Conservation (phyloP, 176 grass and related monocot species). For the Carex cristatella region DNA sequence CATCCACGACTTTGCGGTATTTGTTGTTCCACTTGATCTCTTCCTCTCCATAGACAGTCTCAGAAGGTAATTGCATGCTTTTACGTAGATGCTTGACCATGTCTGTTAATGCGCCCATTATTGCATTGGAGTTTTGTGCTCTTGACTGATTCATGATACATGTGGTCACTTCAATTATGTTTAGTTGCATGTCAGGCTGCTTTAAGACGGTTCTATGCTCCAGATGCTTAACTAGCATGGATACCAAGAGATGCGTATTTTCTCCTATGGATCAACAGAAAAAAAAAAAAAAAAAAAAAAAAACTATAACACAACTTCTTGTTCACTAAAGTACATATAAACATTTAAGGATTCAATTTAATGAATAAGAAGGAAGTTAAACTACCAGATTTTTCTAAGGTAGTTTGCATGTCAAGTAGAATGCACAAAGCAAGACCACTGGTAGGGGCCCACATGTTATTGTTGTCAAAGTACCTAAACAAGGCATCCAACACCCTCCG, state of each 20-base stretch:
- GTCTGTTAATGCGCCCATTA: conserved; percentile 77
- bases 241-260: conserved; percentile 75
- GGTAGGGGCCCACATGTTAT: conserved; percentile 68
- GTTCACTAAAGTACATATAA: conserved; percentile 14
- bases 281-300: neutral
- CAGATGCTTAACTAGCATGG: conserved; percentile 91
- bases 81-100: conserved; percentile 78
- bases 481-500: conserved; percentile 85
- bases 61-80: conserved; percentile 56
- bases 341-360: conserved; percentile 4
- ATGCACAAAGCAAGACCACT: conserved; percentile 72
- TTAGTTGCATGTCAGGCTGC: conserved; percentile 68
- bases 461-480: conserved; percentile 94
- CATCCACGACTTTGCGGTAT: conserved; percentile 58
- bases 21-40: conserved; percentile 46
- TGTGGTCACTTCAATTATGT: conserved; percentile 75
- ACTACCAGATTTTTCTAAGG: conserved; percentile 87
- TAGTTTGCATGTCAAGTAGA: conserved; percentile 81
- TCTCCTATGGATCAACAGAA: conserved; percentile 60
- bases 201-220: conserved; percentile 74
- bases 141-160: conserved; percentile 63
- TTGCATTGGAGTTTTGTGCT: conserved; percentile 66
- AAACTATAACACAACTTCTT: conserved; percentile 22
- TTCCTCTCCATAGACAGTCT: conserved; percentile 28
- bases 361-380: neutral